Evolutionary conservation across 768 basidiomycete species (phyloP).

Genomic region (Baorangia bicolor): DNA sequence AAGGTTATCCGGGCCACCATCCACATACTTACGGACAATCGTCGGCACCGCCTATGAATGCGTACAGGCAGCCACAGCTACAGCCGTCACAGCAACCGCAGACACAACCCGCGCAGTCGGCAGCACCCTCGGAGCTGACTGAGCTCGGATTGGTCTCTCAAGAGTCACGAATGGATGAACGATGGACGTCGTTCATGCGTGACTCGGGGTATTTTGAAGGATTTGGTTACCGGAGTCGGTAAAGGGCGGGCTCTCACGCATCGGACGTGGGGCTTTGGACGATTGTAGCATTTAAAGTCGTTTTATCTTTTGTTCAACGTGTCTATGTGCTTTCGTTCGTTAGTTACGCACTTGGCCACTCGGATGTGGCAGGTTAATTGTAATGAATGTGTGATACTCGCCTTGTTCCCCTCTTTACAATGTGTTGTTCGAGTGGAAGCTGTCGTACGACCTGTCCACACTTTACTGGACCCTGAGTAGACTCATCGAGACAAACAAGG

Average conservation of each 20-base stretch:
- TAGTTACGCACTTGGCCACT: neutral
- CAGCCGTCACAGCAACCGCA: constrained; percentile 8
- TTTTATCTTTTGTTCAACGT: neutral
- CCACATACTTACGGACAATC: constrained; percentile 19
- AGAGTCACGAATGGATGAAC: constrained; percentile 52
- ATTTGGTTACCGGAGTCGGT: constrained; percentile 29
- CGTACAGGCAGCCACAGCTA: neutral
- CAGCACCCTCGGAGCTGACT: constrained; percentile 45
- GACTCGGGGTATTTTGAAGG: constrained; percentile 49
- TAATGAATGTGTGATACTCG: no score
- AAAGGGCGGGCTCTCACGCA: neutral
- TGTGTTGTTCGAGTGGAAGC: neutral
- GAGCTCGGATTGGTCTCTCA: constrained; percentile 61
- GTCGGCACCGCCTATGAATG: neutral
- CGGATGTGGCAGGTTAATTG: no score
- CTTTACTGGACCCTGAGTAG: neutral
- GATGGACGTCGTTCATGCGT: constrained; percentile 64
- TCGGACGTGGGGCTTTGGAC: neutral
- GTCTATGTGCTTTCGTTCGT: neutral
- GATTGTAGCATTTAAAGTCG: neutral
- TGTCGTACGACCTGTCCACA: neutral
- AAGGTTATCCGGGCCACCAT: constrained; percentile 15
- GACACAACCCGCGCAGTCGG: neutral
- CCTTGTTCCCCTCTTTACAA: neutral
- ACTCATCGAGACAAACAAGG: no score